Base-by-base conservation (phyloP, 2,329 filamentous ascomycete species). In the Colletotrichum kahawae region DNA sequence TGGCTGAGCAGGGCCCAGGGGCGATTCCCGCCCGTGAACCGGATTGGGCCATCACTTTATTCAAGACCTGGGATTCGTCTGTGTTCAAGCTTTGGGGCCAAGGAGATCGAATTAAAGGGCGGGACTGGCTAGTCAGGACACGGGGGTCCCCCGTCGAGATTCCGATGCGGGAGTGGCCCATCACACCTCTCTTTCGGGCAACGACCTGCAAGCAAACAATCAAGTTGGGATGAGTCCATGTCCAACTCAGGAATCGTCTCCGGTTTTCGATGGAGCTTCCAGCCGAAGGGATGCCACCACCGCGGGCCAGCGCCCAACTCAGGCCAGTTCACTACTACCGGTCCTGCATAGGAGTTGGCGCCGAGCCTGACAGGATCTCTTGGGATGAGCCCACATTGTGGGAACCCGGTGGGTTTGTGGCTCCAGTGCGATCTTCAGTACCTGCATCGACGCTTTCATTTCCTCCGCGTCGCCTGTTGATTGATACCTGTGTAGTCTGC, bases 381-480 rank as follows among this genome's bases (percentile, higher is more conserved):
- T 36, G n/a, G 38, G 24, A 36, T 51, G 43, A 75, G 57, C 43
- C 72, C 72, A 63, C 69, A 48, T 51, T n/a, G 14, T n/a, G 54
- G 67, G 71, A 36, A 67, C 69, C 34, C 29, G 72, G 57, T 75
- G 72, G 68, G 10, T 57, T 48, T 8, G 62, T 59, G 72, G 63
- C 72, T 64, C 57, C 48, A 63, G 72, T 75, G 69, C 72, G 63
- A 72, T 75, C 72, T 72, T 75, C 72, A 34, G 48, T 29, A 43
- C 69, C 72, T 75, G 72, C 69, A 75, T 75, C 72, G 69, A 67
- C 72, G 33, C 27, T 67, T 59, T 75, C 69, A 75, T 75, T 72
- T 75, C 72, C 72, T 72, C 72, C 69, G 72, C 72, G 72, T 75
- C 69, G 72, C 72, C 43, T 75, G 13, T 75, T 75, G 63, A 75